Percentiles rank a stretch among this genome's conserved stretches.
Evolutionary conservation across 306 rosid species (phyloP).

Genomic region (Acacia confusa): DNA sequence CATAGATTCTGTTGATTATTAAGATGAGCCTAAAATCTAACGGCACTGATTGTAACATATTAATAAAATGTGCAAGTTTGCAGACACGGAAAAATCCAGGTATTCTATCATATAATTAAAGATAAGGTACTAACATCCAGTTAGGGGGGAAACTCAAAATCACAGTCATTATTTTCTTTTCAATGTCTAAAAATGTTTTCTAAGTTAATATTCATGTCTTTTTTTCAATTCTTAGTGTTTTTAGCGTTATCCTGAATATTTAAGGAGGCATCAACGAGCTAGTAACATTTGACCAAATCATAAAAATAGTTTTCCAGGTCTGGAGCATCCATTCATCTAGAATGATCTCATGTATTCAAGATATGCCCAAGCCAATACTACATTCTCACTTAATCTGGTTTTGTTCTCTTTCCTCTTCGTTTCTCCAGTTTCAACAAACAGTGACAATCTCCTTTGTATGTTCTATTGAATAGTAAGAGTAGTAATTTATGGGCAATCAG

Average conservation of each 20-base stretch:
- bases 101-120: not conserved
- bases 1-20: not conserved
- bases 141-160: not conserved
- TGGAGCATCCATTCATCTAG: not conserved
- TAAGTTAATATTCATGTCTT: not conserved
- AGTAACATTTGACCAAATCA: not conserved
- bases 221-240: not conserved
- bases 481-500: not conserved
- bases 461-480: too few relatives aligned
- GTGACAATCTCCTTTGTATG: not conserved
- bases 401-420: not conserved
- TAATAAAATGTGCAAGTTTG: not conserved
- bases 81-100: constrained; percentile 1
- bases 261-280: not conserved
- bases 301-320: not conserved
- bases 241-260: not conserved
- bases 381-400: not conserved
- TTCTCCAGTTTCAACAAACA: not conserved
- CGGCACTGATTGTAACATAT: not conserved
- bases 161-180: not conserved
- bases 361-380: not conserved
- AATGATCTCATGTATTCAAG: not conserved
- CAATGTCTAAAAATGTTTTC: not conserved
- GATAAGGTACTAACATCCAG: not conserved
- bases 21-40: not conserved